Evolutionary conservation across 208 protist species (phyloP), one percentile per base, ranked within the genome.

Genomic region (Leishmania braziliensis): DNA sequence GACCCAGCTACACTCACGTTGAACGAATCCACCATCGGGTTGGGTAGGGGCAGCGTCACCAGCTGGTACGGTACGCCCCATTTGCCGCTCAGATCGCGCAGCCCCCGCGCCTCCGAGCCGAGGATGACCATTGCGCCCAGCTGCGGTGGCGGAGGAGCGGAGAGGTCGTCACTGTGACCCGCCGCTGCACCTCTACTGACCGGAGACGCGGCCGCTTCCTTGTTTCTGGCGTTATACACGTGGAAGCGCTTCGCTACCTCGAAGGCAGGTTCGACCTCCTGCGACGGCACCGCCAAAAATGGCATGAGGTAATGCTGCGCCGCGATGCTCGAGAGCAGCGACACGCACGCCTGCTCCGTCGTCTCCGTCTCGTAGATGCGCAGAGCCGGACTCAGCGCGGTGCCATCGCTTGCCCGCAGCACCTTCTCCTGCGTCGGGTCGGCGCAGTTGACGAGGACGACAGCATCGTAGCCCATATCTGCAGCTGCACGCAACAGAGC

Each of bases 1-100:
- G 92, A 93, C 3, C 94, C 94, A 1, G 94, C 92, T 6, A 95
- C 94, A 56, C 83, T 79, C n/a, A 97, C 94, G 85, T 97, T 97
- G 79, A 90, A 86, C 26, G 94, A 97, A 66, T 93, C 86, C 14
- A 97, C 84, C 53, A 86, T 85, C 39, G 86, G 56, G 82, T 97
- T 96, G 16, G 89, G 86, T 70, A 95, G 77, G 10, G 94, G 91
- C 73, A 97, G 77, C 50, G 92, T 93, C 66, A 95, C 85, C 29
- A 89, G 71, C 72, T 93, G 77, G 77, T 88, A 89, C 0, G 94
- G 91, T 51, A 94, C 85, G 10, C 54, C 56, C 92, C 94, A 97
- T 53, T 85, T 83, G 18, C 89, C 91, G 29, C 75, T 46, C 46
- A 95, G 78, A 26, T 77, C 80, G 20, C 79, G 77, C 75, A 97